A percentile compares a stretch with the other conserved stretches of the same genome.
Evolutionary conservation across 805 yeast genomes (phyloP).

Genomic region (Candida ponderosae): DNA sequence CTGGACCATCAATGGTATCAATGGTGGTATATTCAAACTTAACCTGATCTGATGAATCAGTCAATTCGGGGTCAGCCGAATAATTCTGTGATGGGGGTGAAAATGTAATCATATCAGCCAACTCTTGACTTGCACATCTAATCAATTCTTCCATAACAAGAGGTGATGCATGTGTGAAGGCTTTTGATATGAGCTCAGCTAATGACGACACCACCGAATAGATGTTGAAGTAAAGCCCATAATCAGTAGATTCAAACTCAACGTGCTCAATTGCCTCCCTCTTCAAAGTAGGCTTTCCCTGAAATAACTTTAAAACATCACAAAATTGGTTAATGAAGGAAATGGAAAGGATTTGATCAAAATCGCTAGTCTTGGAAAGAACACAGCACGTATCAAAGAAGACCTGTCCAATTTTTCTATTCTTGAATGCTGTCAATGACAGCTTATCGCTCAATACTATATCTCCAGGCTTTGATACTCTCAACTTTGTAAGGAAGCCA

Average conservation of each 20-base stretch:
- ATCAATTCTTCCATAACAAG: no score
- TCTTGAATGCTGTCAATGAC: constrained; percentile 34
- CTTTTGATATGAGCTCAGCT: constrained; percentile 44
- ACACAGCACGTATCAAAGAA: constrained; percentile 76
- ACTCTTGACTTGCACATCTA: no score
- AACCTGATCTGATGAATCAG: no score
- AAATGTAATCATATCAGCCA: no score
- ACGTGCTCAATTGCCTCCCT: constrained; percentile 79
- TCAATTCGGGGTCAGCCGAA: no score
- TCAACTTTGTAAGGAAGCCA: constrained; percentile 51
- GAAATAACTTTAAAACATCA: constrained; percentile 61
- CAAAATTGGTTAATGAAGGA: constrained; percentile 51
- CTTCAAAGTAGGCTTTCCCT: constrained; percentile 66
- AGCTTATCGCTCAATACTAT: constrained; percentile 23
- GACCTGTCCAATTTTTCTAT: constrained; percentile 70
- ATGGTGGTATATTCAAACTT: not conserved
- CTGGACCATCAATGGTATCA: constrained; percentile 16
- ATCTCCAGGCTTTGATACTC: constrained; percentile 35
- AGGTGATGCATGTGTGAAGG: constrained; percentile 20
- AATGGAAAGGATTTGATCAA: constrained; percentile 34
- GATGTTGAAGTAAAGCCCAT: constrained; percentile 22
- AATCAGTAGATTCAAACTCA: constrained; percentile 84
- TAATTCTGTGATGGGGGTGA: no score
- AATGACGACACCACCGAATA: constrained; percentile 60
- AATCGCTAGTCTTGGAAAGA: constrained; percentile 57